phyloP scores from a whole-genome alignment of 352 stramenopile genomes.

The Peronosclerospora sorghi region DNA sequence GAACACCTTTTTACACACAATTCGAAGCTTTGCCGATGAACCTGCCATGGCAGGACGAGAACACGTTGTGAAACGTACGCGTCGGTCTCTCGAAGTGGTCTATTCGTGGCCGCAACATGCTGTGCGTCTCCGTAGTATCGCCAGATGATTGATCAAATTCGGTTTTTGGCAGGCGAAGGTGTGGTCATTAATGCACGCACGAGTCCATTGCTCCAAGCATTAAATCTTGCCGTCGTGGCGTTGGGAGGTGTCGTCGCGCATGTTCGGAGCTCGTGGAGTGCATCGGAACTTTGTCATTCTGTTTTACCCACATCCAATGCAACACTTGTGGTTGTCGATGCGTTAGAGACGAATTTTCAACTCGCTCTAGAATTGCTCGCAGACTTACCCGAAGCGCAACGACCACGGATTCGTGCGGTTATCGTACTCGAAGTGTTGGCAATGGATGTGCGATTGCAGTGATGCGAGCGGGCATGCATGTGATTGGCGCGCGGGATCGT shows the following conservation, averaged over 20 bases:
- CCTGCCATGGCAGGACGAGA: slow-evolving; percentile 17
- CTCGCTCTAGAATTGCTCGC: slow-evolving; percentile 17
- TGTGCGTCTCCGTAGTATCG: slow-evolving; percentile 21
- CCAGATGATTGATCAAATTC: slow-evolving; percentile 38
- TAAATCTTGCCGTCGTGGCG: slow-evolving; percentile 51
- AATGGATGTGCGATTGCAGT: slow-evolving; percentile 14
- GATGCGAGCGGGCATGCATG: slow-evolving; percentile 22
- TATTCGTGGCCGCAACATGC: slow-evolving; percentile 24
- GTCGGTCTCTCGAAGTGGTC: background rate
- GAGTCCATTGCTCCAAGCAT: slow-evolving; percentile 33
- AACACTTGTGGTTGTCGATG: slow-evolving; percentile 50
- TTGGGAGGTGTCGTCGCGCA: slow-evolving; percentile 49
- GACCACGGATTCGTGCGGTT: slow-evolving; percentile 28
- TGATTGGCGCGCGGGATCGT: slow-evolving; percentile 41
- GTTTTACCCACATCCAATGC: slow-evolving; percentile 46
- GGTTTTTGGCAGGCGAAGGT: slow-evolving; percentile 48
- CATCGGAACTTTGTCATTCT: slow-evolving; percentile 32
- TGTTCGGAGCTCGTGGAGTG: slow-evolving; percentile 40
- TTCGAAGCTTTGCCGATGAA: slow-evolving; percentile 9
- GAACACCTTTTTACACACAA: slow-evolving; percentile 22
- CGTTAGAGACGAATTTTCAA: slow-evolving; percentile 35
- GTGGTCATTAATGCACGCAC: slow-evolving; percentile 37
- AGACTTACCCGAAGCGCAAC: slow-evolving; percentile 12
- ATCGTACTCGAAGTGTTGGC: slow-evolving; percentile 26
- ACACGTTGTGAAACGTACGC: background rate